Percentiles rank a stretch among this genome's conserved stretches.
Evolutionary conservation across 345 rosid species (phyloP).

Genomic region (Aethionema arabicum): DNA sequence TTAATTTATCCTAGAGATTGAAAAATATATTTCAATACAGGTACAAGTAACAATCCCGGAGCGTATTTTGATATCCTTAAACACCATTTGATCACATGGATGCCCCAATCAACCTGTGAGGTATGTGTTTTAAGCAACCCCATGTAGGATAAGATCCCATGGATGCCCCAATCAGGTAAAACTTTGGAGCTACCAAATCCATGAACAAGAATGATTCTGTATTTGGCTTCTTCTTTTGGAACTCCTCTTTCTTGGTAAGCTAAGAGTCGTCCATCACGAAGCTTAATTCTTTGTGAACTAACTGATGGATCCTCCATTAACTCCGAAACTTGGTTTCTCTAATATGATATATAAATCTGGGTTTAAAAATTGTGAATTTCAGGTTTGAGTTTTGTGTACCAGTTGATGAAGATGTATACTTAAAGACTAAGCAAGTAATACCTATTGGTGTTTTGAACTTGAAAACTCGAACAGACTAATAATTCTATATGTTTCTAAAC

Average conservation of each 20-base stretch:
- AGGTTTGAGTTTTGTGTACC: too few relatives aligned
- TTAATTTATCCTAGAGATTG: conserved; percentile 44
- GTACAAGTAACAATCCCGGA: conserved; percentile 43
- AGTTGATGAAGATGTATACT: too few relatives aligned
- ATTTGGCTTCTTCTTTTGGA: conserved; percentile 49
- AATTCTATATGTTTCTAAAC: too few relatives aligned
- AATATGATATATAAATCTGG: background rate
- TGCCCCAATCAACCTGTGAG: too few relatives aligned
- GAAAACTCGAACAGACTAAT: too few relatives aligned
- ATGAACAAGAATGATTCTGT: conserved; percentile 60
- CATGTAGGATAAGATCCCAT: conserved; percentile 75
- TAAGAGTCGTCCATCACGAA: conserved; percentile 59
- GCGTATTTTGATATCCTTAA: conserved; percentile 57
- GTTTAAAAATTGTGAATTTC: too few relatives aligned
- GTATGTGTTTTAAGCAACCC: conserved; percentile 72
- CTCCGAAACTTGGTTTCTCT: background rate
- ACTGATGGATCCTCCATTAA: background rate
- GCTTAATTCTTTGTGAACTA: conserved; percentile 40
- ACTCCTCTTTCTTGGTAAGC: conserved; percentile 70
- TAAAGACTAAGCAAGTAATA: too few relatives aligned
- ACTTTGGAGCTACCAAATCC: conserved; percentile 81
- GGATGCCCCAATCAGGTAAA: conserved; percentile 66
- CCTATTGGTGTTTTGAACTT: too few relatives aligned
- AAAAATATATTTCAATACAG: conserved; percentile 10
- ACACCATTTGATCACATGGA: conserved; percentile 48